Evolutionary conservation across 2,329 filamentous ascomycete species (phyloP).

Genomic region (Diplodia intermedia): DNA sequence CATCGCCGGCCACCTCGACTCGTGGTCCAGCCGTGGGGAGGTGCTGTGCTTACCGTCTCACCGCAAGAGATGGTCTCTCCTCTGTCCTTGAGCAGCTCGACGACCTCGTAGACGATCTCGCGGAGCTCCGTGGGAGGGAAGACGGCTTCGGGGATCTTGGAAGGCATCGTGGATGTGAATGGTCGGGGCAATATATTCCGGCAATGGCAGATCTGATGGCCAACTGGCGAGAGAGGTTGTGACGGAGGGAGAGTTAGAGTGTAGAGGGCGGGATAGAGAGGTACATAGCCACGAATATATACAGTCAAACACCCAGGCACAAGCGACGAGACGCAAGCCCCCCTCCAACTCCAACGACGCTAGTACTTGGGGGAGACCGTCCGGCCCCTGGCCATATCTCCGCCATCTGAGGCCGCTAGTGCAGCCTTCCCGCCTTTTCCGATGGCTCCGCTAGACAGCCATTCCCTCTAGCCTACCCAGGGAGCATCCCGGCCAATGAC

Average conservation of each 20-base stretch:
- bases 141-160: background rate
- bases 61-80: conserved; percentile 66
- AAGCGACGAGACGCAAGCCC: background rate
- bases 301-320: background rate
- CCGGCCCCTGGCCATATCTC: conserved; percentile 26
- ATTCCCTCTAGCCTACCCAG: conserved; percentile 5
- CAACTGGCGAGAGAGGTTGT: background rate
- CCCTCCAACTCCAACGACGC: conserved; percentile 11
- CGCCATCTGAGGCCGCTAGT: conserved; percentile 29
- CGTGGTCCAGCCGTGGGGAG: background rate
- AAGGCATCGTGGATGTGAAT: background rate
- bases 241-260: background rate
- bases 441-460: conserved; percentile 22
- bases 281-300: conserved; percentile 12
- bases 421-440: conserved; percentile 27
- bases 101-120: conserved; percentile 58
- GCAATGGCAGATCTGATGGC: background rate
- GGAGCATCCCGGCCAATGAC: conserved; percentile 3
- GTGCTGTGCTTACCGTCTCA: conserved; percentile 58
- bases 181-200: background rate
- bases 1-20: conserved; percentile 19
- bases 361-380: conserved; percentile 16
- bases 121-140: conserved; percentile 41
- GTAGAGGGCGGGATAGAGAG: background rate
- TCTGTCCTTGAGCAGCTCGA: conserved; percentile 60